A percentile compares a stretch with the other conserved stretches of the same genome.
These are phyloP conservation scores for Silene vulgaris DNA, from an alignment of 179 eudicot species.

Conservation along the genomic window DNA sequence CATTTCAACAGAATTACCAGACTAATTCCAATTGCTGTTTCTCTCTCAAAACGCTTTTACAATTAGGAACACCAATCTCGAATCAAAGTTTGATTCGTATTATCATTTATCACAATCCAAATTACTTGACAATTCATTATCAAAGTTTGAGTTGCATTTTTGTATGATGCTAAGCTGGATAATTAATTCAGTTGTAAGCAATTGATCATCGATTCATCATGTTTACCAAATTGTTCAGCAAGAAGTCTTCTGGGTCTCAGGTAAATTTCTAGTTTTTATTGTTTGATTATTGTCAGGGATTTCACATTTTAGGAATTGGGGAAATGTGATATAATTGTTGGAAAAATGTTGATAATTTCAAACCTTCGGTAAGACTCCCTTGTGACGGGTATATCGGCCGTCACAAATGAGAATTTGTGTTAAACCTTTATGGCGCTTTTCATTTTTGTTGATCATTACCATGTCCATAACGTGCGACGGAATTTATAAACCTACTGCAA, in stretches of 20 bases:
- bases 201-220: constrained; percentile 16
- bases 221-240: constrained; percentile 26
- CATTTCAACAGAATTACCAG: constrained; percentile 11
- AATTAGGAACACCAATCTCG: not conserved
- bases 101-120: not conserved
- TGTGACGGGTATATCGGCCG: no score
- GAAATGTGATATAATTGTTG: not conserved
- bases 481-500: no score
- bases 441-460: not conserved
- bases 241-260: constrained; percentile 24
- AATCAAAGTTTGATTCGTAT: not conserved
- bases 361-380: not conserved
- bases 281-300: constrained; percentile 13
- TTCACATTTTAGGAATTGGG: not conserved
- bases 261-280: not conserved
- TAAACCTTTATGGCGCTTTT: not conserved
- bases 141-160: not conserved
- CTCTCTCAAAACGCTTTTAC: not conserved
- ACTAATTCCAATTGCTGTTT: not conserved
- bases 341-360: not conserved
- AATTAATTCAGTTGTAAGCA: not conserved
- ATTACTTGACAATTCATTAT: not conserved
- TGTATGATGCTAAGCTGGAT: not conserved
- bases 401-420: no score
- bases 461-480: no score